Percentiles rank a stretch among this genome's conserved stretches.
Conservation (phyloP, 2,329 filamentous ascomycete species). For the Claviceps pazoutovae region DNA sequence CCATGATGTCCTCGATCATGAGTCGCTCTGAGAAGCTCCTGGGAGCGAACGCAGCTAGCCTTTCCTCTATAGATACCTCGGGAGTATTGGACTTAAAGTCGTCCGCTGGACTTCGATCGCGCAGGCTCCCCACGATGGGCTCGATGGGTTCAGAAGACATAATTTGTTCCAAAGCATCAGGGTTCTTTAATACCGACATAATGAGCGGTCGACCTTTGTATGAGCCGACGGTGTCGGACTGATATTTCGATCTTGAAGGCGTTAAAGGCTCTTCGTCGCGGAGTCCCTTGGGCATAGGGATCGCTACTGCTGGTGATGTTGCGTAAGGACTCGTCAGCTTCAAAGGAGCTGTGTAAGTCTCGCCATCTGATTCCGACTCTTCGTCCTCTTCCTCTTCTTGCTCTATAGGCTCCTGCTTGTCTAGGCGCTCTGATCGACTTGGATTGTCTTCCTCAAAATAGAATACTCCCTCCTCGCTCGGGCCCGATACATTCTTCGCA, state of each 20-base stretch:
- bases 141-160: conserved; percentile 33
- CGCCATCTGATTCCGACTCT: conserved; percentile 1
- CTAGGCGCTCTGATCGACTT: conserved; percentile 12
- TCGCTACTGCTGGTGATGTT: conserved; percentile 30
- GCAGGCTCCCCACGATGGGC: conserved; percentile 39
- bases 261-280: conserved; percentile 15
- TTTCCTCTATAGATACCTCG: conserved; percentile 23
- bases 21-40: conserved; percentile 34
- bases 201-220: conserved; percentile 39
- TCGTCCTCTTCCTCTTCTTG: background rate
- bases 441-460: conserved; percentile 28
- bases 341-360: background rate
- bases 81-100: conserved; percentile 31
- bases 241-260: conserved; percentile 20
- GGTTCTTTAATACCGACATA: conserved; percentile 36
- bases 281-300: conserved; percentile 9
- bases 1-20: conserved; percentile 31
- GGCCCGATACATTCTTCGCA: background rate
- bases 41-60: conserved; percentile 28
- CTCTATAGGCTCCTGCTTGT: background rate
- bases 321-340: conserved; percentile 18
- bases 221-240: conserved; percentile 34
- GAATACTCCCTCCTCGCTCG: conserved; percentile 29
- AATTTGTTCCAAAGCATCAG: conserved; percentile 33
- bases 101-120: conserved; percentile 36